Conservation (phyloP, 148 eudicot genomes). For the Fagopyrum homotropicum region DNA sequence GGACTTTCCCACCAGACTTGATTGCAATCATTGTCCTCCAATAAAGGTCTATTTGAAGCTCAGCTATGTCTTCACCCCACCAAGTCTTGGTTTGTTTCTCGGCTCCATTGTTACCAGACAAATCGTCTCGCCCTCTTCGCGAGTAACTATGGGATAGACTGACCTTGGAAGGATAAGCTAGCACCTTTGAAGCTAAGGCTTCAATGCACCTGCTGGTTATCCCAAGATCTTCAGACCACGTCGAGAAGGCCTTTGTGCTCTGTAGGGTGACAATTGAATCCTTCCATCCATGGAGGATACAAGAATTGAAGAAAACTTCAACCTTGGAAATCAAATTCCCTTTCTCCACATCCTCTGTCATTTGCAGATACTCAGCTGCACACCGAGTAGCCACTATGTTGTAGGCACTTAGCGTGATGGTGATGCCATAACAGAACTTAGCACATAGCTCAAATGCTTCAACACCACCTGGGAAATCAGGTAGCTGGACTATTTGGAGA, state of each 20-base stretch:
- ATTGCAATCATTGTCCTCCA: conserved; percentile 76
- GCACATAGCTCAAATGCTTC: conserved; percentile 88
- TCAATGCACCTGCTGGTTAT: conserved; percentile 71
- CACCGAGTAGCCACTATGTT: conserved; percentile 68
- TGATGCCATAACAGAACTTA: conserved; percentile 88
- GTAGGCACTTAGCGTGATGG: conserved; percentile 74
- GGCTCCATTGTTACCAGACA: neutral
- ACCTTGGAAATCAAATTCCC: conserved; percentile 73
- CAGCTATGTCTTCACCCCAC: conserved; percentile 86
- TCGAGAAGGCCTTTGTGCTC: conserved; percentile 45
- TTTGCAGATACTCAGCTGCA: conserved; percentile 78
- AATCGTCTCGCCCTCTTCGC: neutral
- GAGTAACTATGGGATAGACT: conserved; percentile 15
- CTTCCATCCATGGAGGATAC: conserved; percentile 81
- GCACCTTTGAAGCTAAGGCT: conserved; percentile 48
- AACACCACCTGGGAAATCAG: conserved; percentile 76
- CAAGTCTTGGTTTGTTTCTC: conserved; percentile 35
- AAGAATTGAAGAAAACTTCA: conserved; percentile 78
- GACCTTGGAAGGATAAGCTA: conserved; percentile 45
- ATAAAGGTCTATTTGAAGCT: conserved; percentile 61
- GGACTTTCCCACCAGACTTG: conserved; percentile 57
- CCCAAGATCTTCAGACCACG: conserved; percentile 67
- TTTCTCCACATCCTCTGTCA: conserved; percentile 87
- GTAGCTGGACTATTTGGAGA: conserved; percentile 64
- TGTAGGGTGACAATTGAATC: conserved; percentile 67